Conservation (phyloP, 1,284 basidiomycete species). For the Pisolithus thermaeus region DNA sequence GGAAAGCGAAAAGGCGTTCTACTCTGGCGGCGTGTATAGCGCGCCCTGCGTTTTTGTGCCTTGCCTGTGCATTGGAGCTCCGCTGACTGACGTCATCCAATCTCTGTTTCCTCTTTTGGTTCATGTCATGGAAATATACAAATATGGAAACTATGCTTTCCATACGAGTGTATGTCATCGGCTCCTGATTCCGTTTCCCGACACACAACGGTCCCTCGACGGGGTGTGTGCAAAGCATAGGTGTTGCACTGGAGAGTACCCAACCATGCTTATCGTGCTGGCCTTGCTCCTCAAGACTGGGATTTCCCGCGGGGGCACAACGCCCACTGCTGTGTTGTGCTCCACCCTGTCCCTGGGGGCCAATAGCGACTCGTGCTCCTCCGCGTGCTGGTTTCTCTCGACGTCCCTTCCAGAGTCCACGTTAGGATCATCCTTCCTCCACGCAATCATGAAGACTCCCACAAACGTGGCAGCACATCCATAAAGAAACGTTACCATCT, state of each 20-base stretch:
- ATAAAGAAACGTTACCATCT: conserved; percentile 82
- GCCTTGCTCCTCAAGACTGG: conserved; percentile 45
- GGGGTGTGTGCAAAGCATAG: conserved; percentile 60
- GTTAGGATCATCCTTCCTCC: conserved; percentile 35
- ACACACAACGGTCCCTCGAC: conserved; percentile 38
- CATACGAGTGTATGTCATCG: conserved; percentile 11
- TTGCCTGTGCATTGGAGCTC: conserved; percentile 25
- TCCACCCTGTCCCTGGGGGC: conserved; percentile 26
- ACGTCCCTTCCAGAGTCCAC: conserved; percentile 14
- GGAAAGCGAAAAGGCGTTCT: conserved; percentile 4
- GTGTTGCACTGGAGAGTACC: conserved; percentile 69
- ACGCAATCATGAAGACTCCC: conserved; percentile 82
- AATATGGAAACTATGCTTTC: conserved; percentile 2
- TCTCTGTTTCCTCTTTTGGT: conserved; percentile 1
- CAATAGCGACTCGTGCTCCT: conserved; percentile 19
- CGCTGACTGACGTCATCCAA: conserved; percentile 28
- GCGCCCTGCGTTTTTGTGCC: conserved; percentile 29
- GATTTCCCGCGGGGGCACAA: conserved; percentile 29
- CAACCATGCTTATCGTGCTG: conserved; percentile 56
- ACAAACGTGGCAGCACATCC: conserved; percentile 78
- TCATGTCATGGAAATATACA: neutral
- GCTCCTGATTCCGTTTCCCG: conserved; percentile 2
- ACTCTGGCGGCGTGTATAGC: conserved; percentile 8
- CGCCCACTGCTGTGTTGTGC: conserved; percentile 1
- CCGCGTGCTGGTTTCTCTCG: conserved; percentile 24